These are phyloP conservation scores for Penicillium occitanis DNA, from an alignment of 2,329 filamentous ascomycete species.

Conservation along the genomic window DNA sequence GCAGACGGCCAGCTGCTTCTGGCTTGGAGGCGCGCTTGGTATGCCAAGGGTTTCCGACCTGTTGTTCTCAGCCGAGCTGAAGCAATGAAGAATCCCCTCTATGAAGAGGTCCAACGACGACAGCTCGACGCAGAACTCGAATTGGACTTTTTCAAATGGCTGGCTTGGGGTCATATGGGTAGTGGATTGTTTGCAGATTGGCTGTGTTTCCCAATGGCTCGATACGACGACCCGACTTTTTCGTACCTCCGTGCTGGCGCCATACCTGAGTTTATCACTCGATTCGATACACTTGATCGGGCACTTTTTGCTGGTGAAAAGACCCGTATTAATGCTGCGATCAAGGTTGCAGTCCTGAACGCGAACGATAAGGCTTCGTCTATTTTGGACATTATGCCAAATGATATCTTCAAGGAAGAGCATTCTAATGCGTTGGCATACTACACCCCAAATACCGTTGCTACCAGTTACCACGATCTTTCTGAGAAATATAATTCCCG, in stretches of 20 bases:
- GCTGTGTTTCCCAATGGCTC: conserved; percentile 80
- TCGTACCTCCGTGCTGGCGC: conserved; percentile 72
- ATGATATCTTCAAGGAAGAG: conserved; percentile 65
- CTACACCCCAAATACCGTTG: conserved; percentile 66
- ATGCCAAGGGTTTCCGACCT: conserved; percentile 87
- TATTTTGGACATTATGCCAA: conserved; percentile 62
- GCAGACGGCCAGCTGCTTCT: conserved; percentile 78
- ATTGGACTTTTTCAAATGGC: conserved; percentile 75
- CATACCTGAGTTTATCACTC: conserved; percentile 66
- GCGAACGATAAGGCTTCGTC: conserved; percentile 57
- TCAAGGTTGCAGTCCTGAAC: conserved; percentile 52
- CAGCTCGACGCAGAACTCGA: conserved; percentile 61
- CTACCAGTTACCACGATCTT: conserved; percentile 66
- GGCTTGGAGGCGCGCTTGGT: conserved; percentile 91
- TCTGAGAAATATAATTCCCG: conserved; percentile 60
- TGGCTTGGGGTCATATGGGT: conserved; percentile 91
- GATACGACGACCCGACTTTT: conserved; percentile 70
- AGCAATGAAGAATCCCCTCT: conserved; percentile 78
- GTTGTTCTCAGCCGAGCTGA: conserved; percentile 77
- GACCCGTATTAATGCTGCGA: conserved; percentile 60
- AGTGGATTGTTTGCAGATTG: conserved; percentile 77
- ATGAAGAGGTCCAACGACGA: conserved; percentile 62
- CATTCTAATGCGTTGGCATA: conserved; percentile 70
- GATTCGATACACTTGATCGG: conserved; percentile 69
- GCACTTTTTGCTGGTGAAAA: conserved; percentile 73